Evolutionary conservation across 1,139 yeast species (phyloP), one percentile per base, ranked within the genome.

Genomic region (Lodderomyces oxycetoniae): DNA sequence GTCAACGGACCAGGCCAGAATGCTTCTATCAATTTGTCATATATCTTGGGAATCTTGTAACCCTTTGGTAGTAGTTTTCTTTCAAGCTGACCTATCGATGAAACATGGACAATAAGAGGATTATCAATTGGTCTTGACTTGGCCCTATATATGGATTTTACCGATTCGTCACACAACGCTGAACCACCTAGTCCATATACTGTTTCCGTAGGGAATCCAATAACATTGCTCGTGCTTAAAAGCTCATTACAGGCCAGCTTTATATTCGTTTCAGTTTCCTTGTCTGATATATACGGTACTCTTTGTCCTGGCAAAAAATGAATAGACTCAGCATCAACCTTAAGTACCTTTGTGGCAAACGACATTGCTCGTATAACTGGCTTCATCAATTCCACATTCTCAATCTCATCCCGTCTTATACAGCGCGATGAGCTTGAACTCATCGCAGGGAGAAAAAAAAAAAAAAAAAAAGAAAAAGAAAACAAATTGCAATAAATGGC

Each of bases 1-100:
- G 96, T 88, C 38, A 91, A 63, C 0, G 98, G 98, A 0, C 98
- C 98, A 0, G 98, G 98, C 97, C 97, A 91, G 49, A 84, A 83
- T 42, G 68, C 67, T 1, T 67, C 67, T 5, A 89, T 63, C 30
- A 91, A 62, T 0, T 75, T 71, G 17, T 63, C 59, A 50, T 91
- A 91, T 1, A 79, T 67, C 1, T 59, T 56, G 0, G 97, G 97
- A 8, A 91, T 71, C 10, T 24, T 10, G 27, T 61, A 63, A 32
- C 57, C 63, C 6, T 63, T 52, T 12, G 74, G 69, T 27, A 80
- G 60, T 27, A 80, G 55, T 41, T 63, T 60, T 16, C 85, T 61
- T 39, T 77, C 66, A 26, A 91, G 67, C 57, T 88, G 96, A 19
- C 73, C 75, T 2, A 77, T 50, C 0, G 95, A 82, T 0, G 96